These are phyloP conservation scores for Sicyos baderoa DNA, from an alignment of 306 rosid species.

Conservation along the genomic window DNA sequence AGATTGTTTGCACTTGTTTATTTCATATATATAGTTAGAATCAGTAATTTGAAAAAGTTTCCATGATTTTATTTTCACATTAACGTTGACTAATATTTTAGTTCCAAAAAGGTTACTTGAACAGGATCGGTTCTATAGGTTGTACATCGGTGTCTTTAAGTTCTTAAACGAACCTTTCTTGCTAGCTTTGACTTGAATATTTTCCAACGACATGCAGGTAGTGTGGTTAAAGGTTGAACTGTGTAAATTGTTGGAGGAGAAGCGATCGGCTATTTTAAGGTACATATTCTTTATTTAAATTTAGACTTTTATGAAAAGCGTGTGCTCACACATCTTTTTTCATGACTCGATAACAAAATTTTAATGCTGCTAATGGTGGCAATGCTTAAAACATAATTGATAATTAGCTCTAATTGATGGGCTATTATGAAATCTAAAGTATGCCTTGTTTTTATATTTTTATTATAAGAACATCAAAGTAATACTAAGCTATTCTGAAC, in stretches of 20 bases:
- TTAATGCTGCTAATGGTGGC: background rate
- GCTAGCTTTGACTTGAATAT: background rate
- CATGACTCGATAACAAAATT: background rate
- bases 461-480: too few relatives aligned
- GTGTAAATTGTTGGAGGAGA: slow-evolving; percentile 77
- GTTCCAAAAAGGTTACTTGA: background rate
- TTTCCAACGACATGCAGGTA: slow-evolving; percentile 44
- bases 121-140: too few relatives aligned
- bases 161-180: background rate
- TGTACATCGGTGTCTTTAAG: too few relatives aligned
- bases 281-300: slow-evolving; percentile 22
- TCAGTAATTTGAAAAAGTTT: background rate
- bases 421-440: background rate
- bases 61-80: background rate
- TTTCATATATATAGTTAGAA: background rate
- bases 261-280: slow-evolving; percentile 89
- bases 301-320: background rate
- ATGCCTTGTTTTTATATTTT: background rate
- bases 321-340: slow-evolving; percentile 7
- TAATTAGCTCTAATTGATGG: background rate
- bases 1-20: background rate
- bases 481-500: background rate
- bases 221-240: slow-evolving; percentile 81
- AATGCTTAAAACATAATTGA: background rate
- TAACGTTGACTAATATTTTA: background rate